phyloP scores from a whole-genome alignment of 345 rosid genomes.

The Hibiscus mutabilis region DNA sequence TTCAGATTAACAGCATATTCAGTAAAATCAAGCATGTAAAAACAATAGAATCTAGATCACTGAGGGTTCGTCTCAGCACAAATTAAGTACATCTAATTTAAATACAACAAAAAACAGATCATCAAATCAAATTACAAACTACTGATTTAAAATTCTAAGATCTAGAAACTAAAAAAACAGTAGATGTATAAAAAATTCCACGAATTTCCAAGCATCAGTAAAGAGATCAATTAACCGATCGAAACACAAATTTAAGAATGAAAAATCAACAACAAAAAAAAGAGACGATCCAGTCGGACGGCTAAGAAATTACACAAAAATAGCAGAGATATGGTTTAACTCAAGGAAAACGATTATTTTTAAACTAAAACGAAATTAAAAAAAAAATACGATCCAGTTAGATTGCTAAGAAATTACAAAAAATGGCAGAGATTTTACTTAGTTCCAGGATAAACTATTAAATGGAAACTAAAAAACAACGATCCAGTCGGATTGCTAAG shows the following conservation, averaged over 20 bases:
- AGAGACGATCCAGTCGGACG: not conserved
- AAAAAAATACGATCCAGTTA: not conserved
- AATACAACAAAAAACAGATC: not conserved
- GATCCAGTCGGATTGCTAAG: not conserved
- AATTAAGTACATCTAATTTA: not conserved
- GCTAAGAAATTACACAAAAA: not conserved
- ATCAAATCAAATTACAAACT: not conserved
- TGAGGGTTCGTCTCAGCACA: not conserved
- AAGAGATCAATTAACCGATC: not conserved
- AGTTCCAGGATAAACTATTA: not conserved
- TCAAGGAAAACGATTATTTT: not conserved
- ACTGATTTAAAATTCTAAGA: not conserved
- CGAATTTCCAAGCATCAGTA: not conserved
- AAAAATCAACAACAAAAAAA: not conserved
- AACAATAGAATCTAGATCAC: conserved; percentile 2
- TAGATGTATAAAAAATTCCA: not conserved
- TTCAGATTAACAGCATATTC: not conserved
- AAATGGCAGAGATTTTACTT: not conserved
- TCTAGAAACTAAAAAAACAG: not conserved
- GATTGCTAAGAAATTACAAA: not conserved
- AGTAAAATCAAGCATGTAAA: not conserved
- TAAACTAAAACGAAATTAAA: not conserved
- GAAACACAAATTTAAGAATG: not conserved
- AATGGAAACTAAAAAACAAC: not conserved
- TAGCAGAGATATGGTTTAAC: not conserved